Base-by-base conservation (phyloP, 2,329 filamentous ascomycete genomes). In the Apiospora kogelbergensis region DNA sequence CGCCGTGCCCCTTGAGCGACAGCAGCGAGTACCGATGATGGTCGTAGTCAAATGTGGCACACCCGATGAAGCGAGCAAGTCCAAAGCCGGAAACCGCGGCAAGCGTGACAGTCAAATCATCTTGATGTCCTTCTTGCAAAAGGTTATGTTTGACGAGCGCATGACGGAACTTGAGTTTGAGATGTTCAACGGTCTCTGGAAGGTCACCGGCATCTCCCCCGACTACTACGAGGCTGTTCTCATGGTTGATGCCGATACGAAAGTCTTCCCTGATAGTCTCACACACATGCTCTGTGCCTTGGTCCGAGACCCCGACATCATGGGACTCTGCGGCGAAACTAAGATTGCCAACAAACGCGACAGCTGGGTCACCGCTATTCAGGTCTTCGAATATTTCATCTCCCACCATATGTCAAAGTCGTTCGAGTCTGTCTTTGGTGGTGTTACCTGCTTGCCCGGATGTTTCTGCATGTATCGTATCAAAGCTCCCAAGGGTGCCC, bases 391-490 rank as follows among this genome's bases (percentile, higher is more conserved):
- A 85, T 98, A 98, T 84, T 99, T 98, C 85, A 96, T 99, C 82
- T 98, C 96, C 2, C 96, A 99, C 81, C 97, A 99, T 80, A 88
- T 97, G 76, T 90, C 95, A 77, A 99, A 99, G 83, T 94, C 95
- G 4, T 99, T 99, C 82, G 96, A 99, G 81, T 98, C 95, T 0
- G 93, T 98, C 73, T 99, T 99, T 81, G 96, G 96, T 82, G 96
- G 96, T 92, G 96, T 99, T 71, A 99, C 96, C 72, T 99, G 96
- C 86, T 86, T 99, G 74, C 96, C 96, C 20, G 96, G 96, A 73
- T 99, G 96, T 86, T 99, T 99, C 90, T 98, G 94, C 87, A 99
- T 99, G 97, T 99, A 99, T 85, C 93, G 96, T 77, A 98, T 99
- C 88, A 99, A 99, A 83, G 93, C 96, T 40, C 97, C 96, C 70